Base-by-base conservation (phyloP, 2,329 filamentous ascomycete genomes). In the Sordariomycetes sp. region DNA sequence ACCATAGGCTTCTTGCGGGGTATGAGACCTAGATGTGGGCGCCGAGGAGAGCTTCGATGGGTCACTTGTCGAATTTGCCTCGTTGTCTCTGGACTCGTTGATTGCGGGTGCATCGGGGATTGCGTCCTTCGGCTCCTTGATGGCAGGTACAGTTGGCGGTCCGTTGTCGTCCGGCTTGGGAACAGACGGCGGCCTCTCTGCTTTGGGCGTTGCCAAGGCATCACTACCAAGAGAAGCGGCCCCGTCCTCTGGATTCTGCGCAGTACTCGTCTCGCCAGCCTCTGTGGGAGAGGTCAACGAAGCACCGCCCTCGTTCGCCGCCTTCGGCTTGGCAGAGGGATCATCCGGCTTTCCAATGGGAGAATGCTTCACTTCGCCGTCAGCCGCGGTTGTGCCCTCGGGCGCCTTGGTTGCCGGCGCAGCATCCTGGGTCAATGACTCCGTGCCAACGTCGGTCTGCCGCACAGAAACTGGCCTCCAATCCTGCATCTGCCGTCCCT, bases 401-500 rank as follows among this genome's bases (percentile, higher is more conserved):
- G 18, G 14, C 3, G 40, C 18, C 18, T 2, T 6, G 7, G 16
- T 46, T n/a, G 2, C 18, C 3, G 6, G 40, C 18, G 40, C 18
- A 46, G 40, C 40, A 46, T 34, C 24, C 43, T 24, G 20, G 28
- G 22, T n/a, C 25, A 7, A 25, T 25, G 43, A 6, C 12, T 50
- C 28, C 22, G 10, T 2, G 5, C 24, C 16, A n/a, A 32, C 16
- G 16, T 57, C 28, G 3, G 40, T 3, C 28, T 57, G 55, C 55
- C 22, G 55, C 25, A 57, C 55, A 37, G 55, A 24, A 51, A 57
- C 37, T 4, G 55, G 55, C 18, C 55, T 50, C 55, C 55, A 57
- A 24, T 50, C 25, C 16, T 57, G 55, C 55, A 51, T 51, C n/a
- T 50, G 55, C n/a, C 28, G 25, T 6, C 8, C 54, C 25, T 55